Percentiles rank a stretch among this genome's conserved stretches.
These are phyloP conservation scores for Meyerozyma carpophila DNA, from an alignment of 1,139 yeast genomes.

Conservation along the genomic window DNA sequence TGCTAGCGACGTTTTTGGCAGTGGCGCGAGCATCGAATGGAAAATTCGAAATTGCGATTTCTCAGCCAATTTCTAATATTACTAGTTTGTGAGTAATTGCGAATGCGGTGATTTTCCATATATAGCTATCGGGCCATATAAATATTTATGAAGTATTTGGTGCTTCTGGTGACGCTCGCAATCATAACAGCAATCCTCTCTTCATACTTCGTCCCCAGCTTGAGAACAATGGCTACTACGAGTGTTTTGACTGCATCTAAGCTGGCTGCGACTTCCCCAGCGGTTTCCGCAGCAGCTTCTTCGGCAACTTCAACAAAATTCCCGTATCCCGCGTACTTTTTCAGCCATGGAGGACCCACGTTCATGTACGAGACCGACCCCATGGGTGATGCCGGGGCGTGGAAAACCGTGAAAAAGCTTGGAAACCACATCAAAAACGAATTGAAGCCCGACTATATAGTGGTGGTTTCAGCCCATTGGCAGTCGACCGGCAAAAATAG, in stretches of 20 bases:
- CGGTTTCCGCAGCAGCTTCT: neutral
- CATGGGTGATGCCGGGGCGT: slow-evolving; percentile 54
- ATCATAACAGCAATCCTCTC: neutral
- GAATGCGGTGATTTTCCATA: neutral
- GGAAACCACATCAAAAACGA: slow-evolving; percentile 46
- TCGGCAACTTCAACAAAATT: neutral
- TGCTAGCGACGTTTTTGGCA: neutral
- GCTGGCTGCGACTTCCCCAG: neutral
- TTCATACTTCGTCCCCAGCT: neutral
- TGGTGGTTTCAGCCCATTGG: slow-evolving; percentile 77
- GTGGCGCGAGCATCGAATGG: neutral
- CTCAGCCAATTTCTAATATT: neutral
- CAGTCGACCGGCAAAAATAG: slow-evolving; percentile 39
- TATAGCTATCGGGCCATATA: neutral
- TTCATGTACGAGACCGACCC: slow-evolving; percentile 49
- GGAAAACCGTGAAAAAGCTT: slow-evolving; percentile 39
- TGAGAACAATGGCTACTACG: neutral
- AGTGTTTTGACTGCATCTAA: neutral
- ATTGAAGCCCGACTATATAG: slow-evolving; percentile 57
- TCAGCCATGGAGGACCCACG: slow-evolving; percentile 79
- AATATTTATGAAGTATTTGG: neutral
- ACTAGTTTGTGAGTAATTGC: neutral
- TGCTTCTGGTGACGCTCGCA: neutral
- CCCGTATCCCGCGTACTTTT: slow-evolving; percentile 54
- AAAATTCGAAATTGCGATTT: neutral